Base-by-base conservation (phyloP, 208 protist genomes). In the Wallacemonas sp. region DNA sequence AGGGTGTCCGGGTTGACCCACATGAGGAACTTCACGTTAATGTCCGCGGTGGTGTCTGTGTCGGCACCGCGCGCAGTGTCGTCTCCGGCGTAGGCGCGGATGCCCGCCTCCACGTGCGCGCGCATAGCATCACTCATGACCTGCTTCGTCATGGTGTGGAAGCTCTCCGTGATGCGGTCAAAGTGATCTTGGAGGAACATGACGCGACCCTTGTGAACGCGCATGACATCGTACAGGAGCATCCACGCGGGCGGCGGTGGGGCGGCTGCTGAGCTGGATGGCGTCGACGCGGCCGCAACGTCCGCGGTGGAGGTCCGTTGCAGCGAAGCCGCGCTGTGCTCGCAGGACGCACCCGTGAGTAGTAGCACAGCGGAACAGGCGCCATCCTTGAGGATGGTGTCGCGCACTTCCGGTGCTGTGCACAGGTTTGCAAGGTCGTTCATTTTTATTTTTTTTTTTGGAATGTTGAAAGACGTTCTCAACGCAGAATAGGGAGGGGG, bases 221-320 rank as follows among this genome's bases (percentile, higher is more conserved):
- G 81, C 84, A 93, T 90, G 5, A 93, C 77, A 66, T 93, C 89
- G 59, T 95, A 95, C 16, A 95, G 61, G 8, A 92, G 50, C 36
- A 67, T 69, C 55, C 75, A 84, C 1, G 62, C 28, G 25, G 11
- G 25, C 18, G 31, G 55, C 32, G 36, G 26, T 5, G 18, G 31
- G 25, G 44, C 50, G 7, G 26, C 28, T 22, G 3, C n/a, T n/a
- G n/a, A n/a, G n/a, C n/a, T n/a, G n/a, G n/a, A n/a, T n/a, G n/a
- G n/a, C n/a, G n/a, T n/a, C n/a, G n/a, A n/a, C n/a, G n/a, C 14
- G 23, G 25, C 7, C 11, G 52, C 14, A 3, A 59, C 8, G 10
- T 18, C 3, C 31, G 52, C 25, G 18, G n/a, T 14, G 32, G 26
- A 14, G 8, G 39, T 25, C 7, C 31, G 32, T 28, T 59, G n/a